Conservation (phyloP, 345 rosid species). For the Eucalyptus guilfoylei region DNA sequence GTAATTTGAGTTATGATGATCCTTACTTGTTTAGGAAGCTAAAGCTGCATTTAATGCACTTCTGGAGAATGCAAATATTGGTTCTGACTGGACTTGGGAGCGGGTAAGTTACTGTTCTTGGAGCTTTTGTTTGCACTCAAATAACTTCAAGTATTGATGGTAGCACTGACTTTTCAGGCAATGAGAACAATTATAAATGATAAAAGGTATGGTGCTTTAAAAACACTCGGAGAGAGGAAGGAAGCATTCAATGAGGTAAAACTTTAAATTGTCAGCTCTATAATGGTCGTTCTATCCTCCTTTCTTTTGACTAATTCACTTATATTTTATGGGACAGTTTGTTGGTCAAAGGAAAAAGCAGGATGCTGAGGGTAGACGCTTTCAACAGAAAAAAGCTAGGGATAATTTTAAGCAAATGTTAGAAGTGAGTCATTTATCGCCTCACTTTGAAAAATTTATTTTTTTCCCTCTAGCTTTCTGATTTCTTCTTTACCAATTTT, state of each 20-base stretch:
- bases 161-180: conserved; percentile 31
- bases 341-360: conserved; percentile 61
- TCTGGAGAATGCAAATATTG: conserved; percentile 71
- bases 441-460: background rate
- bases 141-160: conserved; percentile 5
- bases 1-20: background rate
- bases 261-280: background rate
- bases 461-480: background rate
- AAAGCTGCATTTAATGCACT: conserved; percentile 72
- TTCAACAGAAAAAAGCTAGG: conserved; percentile 56
- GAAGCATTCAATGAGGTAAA: conserved; percentile 87
- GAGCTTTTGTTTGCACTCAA: background rate
- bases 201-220: conserved; percentile 81
- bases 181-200: conserved; percentile 85
- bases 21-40: conserved; percentile 48
- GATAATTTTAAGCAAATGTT: conserved; percentile 82
- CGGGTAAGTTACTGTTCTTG: conserved; percentile 39
- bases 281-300: background rate
- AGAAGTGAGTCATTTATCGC: conserved; percentile 38
- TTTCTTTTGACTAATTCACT: background rate
- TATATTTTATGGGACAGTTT: conserved; percentile 34
- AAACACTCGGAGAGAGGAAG: conserved; percentile 94
- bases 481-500: background rate
- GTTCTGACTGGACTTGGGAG: conserved; percentile 97
- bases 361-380: conserved; percentile 74